phyloP scores from a whole-genome alignment of 1,139 yeast species.

The Chernovozyma aurita region DNA sequence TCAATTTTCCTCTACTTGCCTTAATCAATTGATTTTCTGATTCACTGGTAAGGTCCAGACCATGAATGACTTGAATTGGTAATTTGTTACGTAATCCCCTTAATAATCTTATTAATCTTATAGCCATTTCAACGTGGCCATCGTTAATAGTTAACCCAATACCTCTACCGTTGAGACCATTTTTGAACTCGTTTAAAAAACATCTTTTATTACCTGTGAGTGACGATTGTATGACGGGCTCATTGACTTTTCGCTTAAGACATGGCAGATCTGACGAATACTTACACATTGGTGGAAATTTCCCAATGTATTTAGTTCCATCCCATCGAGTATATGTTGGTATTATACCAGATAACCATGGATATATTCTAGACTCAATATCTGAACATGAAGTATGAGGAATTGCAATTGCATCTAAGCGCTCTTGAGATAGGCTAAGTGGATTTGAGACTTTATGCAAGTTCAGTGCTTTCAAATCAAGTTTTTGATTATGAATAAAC shows the following conservation, averaged over 20 bases:
- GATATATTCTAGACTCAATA: slow-evolving; percentile 8
- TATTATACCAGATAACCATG: slow-evolving; percentile 7
- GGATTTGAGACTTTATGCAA: neutral
- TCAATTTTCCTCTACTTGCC: slow-evolving; percentile 21
- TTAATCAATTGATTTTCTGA: slow-evolving; percentile 20
- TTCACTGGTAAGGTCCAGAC: slow-evolving; percentile 12
- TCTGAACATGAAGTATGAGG: slow-evolving; percentile 2
- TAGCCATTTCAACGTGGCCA: slow-evolving; percentile 23
- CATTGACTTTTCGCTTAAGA: neutral
- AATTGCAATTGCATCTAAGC: neutral
- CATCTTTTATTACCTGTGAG: slow-evolving; percentile 17
- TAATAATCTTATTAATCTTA: slow-evolving; percentile 25
- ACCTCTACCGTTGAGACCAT: slow-evolving; percentile 28
- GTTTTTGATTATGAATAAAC: slow-evolving; percentile 15
- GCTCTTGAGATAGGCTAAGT: slow-evolving; percentile 18
- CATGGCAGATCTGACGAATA: slow-evolving; percentile 15
- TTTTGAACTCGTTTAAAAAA: slow-evolving; percentile 23
- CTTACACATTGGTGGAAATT: slow-evolving; percentile 10
- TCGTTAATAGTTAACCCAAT: slow-evolving; percentile 36
- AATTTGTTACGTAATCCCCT: slow-evolving; percentile 25
- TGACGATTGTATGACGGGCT: slow-evolving; percentile 11
- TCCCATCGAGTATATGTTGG: slow-evolving; percentile 9
- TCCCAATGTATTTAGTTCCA: slow-evolving; percentile 7
- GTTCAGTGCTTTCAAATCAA: slow-evolving; percentile 2
- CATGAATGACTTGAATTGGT: slow-evolving; percentile 35